Evolutionary conservation across 1,284 basidiomycete genomes (phyloP).

Genomic region (Bothia castanella): DNA sequence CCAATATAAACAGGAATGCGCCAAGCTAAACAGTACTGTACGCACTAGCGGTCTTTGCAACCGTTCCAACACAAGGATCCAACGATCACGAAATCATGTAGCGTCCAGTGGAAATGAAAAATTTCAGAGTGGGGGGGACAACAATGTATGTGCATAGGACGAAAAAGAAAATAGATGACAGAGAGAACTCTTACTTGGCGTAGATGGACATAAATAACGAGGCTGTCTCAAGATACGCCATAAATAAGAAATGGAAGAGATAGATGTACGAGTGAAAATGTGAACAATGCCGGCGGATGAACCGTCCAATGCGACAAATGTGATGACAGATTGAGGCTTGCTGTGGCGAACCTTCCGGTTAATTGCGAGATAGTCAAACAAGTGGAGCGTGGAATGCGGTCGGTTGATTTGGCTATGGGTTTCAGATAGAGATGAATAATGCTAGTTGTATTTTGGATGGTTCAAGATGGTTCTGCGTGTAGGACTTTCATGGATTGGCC

Average conservation of each 20-base stretch:
- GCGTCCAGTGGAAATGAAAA: not conserved
- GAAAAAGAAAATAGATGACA: constrained; percentile 5
- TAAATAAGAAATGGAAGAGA: constrained; percentile 25
- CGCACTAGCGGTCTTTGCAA: constrained; percentile 23
- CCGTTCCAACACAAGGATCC: constrained; percentile 18
- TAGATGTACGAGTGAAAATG: constrained; percentile 16
- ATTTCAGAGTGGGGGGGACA: not conserved
- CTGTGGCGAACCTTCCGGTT: constrained; percentile 10
- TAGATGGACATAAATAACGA: constrained; percentile 34
- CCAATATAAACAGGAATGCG: constrained; percentile 19
- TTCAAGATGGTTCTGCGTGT: constrained; percentile 9
- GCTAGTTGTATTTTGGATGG: constrained; percentile 17
- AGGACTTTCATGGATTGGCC: constrained; percentile 10
- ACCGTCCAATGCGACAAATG: constrained; percentile 32
- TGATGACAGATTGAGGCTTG: constrained; percentile 26
- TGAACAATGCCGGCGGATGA: constrained; percentile 21
- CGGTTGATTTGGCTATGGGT: constrained; percentile 21
- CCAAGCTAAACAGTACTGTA: constrained; percentile 14
- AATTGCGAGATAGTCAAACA: constrained; percentile 31
- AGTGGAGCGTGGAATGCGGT: constrained; percentile 30
- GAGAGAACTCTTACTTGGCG: constrained; percentile 20
- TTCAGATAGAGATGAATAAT: constrained; percentile 20
- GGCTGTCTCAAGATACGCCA: constrained; percentile 29
- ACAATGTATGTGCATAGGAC: constrained; percentile 9
- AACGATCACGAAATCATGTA: constrained; percentile 4